Evolutionary conservation across 345 rosid species (phyloP), one percentile per base, ranked within the genome.

Genomic region (Pistacia integerrima): DNA sequence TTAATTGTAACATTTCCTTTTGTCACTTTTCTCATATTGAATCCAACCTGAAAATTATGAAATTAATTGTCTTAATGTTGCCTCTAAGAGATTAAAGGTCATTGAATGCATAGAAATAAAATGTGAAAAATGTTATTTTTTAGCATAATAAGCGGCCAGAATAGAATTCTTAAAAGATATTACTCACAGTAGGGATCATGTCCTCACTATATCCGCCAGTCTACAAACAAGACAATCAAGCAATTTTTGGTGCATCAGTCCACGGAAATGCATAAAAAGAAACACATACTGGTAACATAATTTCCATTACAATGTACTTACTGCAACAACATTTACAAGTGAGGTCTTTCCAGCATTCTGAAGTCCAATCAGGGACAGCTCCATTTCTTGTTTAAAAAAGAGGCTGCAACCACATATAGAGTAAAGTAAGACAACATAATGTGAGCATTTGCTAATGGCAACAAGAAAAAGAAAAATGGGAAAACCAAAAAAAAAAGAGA

Each of bases 1-100:
- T 92, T 94, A 73, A 94, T 94, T 10, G 97, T 92, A 67, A 94
- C 98, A 72, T 90, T 94, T 80, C 97, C 98, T 85, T 94, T 94
- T 61, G 97, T 92, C 77, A 94, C 98, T 84, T 94, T 94, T 87
- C 89, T 94, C 98, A 92, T 91, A 85, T 92, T 94, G 79, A 94
- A 94, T 22, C 98, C 98, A 33, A 92, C 98, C 97, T 93, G 84
- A 72, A 73, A 79, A 64, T 55, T 38, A 68, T 61, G 51, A 61
- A n/a, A 72, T 28, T 22, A 17, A 60, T 30, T 48, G 22, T 33
- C 33, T 77, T 20, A 52, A 69, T 52, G 20, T 57, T 11, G 30
- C 65, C 69, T 25, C 54, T 63, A 22, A 52, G 7, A 46, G 67
- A 56, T 56, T 8, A 41, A 38, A 36, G 11, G 4, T 46, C n/a